A percentile compares a stretch with the other conserved stretches of the same genome.
Evolutionary conservation across 805 yeast genomes (phyloP).

Genomic region (Schwanniomyces yamadae): DNA sequence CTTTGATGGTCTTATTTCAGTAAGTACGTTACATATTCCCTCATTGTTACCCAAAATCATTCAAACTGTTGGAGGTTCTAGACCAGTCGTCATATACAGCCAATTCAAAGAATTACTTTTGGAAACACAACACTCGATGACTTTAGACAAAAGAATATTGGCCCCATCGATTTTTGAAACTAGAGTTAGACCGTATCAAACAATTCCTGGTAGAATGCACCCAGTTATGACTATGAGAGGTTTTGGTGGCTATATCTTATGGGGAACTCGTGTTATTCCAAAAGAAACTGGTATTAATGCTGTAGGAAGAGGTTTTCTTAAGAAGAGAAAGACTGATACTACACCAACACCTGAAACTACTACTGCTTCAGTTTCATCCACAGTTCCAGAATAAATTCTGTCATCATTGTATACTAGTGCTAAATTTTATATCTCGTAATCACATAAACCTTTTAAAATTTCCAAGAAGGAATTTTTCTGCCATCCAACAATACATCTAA

Average conservation of each 20-base stretch:
- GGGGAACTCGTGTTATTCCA: slow-evolving; percentile 80
- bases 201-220: slow-evolving; percentile 90
- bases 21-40: slow-evolving; percentile 69
- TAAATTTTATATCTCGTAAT: slow-evolving; percentile 2
- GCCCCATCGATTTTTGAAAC: slow-evolving; percentile 85
- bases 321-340: slow-evolving; percentile 33
- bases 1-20: slow-evolving; percentile 75
- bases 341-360: background rate
- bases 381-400: background rate
- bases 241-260: slow-evolving; percentile 84
- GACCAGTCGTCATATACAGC: slow-evolving; percentile 81
- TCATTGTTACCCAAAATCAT: slow-evolving; percentile 61
- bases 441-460: slow-evolving; percentile 9
- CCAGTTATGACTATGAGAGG: slow-evolving; percentile 93
- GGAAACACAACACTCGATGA: slow-evolving; percentile 67
- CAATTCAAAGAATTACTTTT: slow-evolving; percentile 79
- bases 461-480: slow-evolving; percentile 16
- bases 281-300: slow-evolving; percentile 56
- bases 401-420: slow-evolving; percentile 5
- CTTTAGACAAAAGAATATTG: slow-evolving; percentile 65
- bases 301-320: slow-evolving; percentile 62
- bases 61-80: slow-evolving; percentile 73
- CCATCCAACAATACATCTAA: slow-evolving; percentile 70
- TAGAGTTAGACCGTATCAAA: slow-evolving; percentile 82
- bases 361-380: slow-evolving; percentile 2